Base-by-base conservation (phyloP, 805 yeast genomes). In the Lachancea quebecensis region DNA sequence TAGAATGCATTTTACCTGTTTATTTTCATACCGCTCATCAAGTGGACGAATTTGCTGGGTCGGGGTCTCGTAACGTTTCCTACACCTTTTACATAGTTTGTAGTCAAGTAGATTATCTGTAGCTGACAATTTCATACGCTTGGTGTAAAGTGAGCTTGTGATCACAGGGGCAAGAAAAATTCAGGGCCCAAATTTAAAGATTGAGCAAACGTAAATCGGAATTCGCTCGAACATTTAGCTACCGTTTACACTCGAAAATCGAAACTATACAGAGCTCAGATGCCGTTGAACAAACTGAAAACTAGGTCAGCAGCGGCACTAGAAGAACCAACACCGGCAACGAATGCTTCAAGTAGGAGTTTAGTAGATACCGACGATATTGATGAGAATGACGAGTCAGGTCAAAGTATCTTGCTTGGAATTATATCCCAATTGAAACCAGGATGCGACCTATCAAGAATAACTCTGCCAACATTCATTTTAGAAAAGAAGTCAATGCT, bases 401-500 rank as follows among this genome's bases (percentile, higher is more conserved):
- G 90, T 21, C 95, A 90, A 64, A 84, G 82, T 42, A 89, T 91
- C 41, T 69, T 91, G 45, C 71, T 87, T 72, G 88, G 91, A 12
- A 87, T 91, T 47, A 93, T 91, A 46, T 71, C 95, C 10, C 97
- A 91, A 66, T 73, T 91, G 59, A 79, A 96, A 55, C 96, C 95
- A 0, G 98, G 98, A 1, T 79, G 85, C 43, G 99, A 93, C 60
- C 72, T 93, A 50, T 75, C 96, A 0, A 76, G 91, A 57, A 91
- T 93, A 52, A 91, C 99, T 0, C 72, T 93, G 42, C 99, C 99
- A 4, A 93, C 99, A 0, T 93, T 93, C 57, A 89, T 93, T 41
- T 71, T 93, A 44, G 99, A 93, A 65, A 83, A 95, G 62, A 93
- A 90, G 67, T 85, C 95, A 1, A 90, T 93, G 98, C 71, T 93